Conservation (phyloP, 2,329 filamentous ascomycete genomes). For the Cordyceps farinosa region DNA sequence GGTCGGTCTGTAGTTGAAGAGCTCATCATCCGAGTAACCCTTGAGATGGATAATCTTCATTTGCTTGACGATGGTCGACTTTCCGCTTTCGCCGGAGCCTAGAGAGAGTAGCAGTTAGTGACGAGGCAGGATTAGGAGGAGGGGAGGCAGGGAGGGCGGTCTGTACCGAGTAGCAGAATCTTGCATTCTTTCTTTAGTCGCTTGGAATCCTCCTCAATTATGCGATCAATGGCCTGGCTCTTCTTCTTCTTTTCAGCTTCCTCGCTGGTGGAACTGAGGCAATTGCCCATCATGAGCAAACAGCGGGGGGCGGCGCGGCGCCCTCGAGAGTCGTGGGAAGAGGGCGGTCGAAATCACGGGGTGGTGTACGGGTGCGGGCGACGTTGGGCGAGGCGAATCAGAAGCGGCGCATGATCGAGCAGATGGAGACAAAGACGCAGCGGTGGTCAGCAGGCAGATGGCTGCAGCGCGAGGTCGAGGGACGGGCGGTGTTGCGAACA, state of each 20-base stretch:
- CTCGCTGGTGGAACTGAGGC: slow-evolving; percentile 84
- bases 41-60: slow-evolving; percentile 99
- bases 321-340: neutral
- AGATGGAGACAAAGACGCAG: neutral
- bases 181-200: slow-evolving; percentile 97
- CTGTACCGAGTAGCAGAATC: slow-evolving; percentile 85
- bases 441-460: neutral
- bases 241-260: slow-evolving; percentile 92
- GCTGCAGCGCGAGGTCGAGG: neutral
- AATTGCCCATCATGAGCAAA: slow-evolving; percentile 72
- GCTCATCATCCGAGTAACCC: slow-evolving; percentile 90
- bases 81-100: slow-evolving; percentile 98
- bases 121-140: neutral
- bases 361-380: neutral
- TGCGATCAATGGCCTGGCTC: slow-evolving; percentile 92
- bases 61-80: slow-evolving; percentile 99
- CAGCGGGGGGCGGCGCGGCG: slow-evolving; percentile 8
- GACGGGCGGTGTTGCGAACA: neutral
- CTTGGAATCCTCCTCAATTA: slow-evolving; percentile 90
- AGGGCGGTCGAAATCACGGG: neutral
- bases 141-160: slow-evolving; percentile 15
- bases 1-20: slow-evolving; percentile 89
- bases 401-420: slow-evolving; percentile 9
- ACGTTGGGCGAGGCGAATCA: slow-evolving; percentile 3
- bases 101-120: slow-evolving; percentile 24